Base-by-base conservation (phyloP, 768 basidiomycete species). In the Astraeus odoratus region DNA sequence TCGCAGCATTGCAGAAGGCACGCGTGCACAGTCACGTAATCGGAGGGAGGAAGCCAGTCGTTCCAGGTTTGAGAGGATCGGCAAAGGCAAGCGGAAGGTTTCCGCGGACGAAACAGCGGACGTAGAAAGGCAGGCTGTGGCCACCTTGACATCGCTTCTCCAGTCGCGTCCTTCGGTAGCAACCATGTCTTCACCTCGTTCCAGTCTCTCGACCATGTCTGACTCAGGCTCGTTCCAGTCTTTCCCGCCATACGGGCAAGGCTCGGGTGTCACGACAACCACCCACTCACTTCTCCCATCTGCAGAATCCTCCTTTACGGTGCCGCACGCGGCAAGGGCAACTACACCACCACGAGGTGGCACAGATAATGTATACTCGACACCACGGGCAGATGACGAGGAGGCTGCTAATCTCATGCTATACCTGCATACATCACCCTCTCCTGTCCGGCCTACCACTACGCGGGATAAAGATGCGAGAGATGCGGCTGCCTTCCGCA, bases 351-450 rank as follows among this genome's bases (percentile, higher is more conserved):
- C 71, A 2, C 61, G 65, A 26, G 30, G 49, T 3, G 55, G 55
- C 1, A 46, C 48, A 2, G 51, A 67, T 65, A 66, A 52, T 57
- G 52, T 36, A 60, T 31, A 78, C 68, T 34, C 77, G 70, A 58
- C 76, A 57, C 46, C 73, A 72, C 49, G 77, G 67, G 78, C 80
- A 25, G 86, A 87, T 59, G 82, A 79, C 49, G 62, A 64, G 27
- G 89, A 91, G 56, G 89, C 88, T 0, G 87, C 89, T n/a, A 86
- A 87, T 57, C 65, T 90, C 35, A 85, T 92, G 79, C 68, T 91
- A 18, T 86, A 78, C 65, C 75, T 92, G 41, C 88, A 89, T 33
- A 89, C 87, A 5, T 89, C 86, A 1, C 88, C 88, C 0, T 89
- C 86, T 0, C 88, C 88, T 8, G 85, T 73, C 16, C 78, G 86